Conservation (phyloP, 768 basidiomycete genomes). For the Tremella mesenterica region DNA sequence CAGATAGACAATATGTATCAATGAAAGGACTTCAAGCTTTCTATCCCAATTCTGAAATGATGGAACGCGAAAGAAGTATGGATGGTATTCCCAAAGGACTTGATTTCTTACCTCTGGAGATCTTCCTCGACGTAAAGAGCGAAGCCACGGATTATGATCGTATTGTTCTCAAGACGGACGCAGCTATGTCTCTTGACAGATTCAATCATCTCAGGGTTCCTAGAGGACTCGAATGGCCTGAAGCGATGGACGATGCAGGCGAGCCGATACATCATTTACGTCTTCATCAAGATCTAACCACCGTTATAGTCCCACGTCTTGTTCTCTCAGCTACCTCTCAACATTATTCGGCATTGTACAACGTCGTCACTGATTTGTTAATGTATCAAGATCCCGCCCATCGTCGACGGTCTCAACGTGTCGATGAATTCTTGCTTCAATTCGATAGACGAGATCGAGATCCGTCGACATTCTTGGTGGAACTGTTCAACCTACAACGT, state of each 20-base stretch:
- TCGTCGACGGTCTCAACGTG: slow-evolving; percentile 63
- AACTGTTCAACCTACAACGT: slow-evolving; percentile 53
- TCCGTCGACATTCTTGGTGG: slow-evolving; percentile 20
- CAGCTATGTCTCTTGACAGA: slow-evolving; percentile 79
- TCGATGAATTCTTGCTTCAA: slow-evolving; percentile 73
- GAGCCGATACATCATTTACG: slow-evolving; percentile 51
- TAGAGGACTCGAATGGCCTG: slow-evolving; percentile 46
- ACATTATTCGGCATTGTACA: slow-evolving; percentile 76
- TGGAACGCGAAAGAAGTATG: slow-evolving; percentile 12
- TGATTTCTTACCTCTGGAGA: slow-evolving; percentile 71
- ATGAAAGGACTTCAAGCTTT: slow-evolving; percentile 80
- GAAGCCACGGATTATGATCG: slow-evolving; percentile 78
- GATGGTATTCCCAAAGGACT: slow-evolving; percentile 8
- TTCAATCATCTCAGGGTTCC: slow-evolving; percentile 80
- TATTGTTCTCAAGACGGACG: slow-evolving; percentile 79
- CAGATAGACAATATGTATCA: slow-evolving; percentile 61
- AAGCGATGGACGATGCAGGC: slow-evolving; percentile 20
- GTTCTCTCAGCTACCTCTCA: slow-evolving; percentile 73
- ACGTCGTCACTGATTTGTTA: slow-evolving; percentile 74
- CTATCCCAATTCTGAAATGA: slow-evolving; percentile 51
- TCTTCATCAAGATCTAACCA: slow-evolving; percentile 70
- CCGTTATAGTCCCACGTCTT: slow-evolving; percentile 73
- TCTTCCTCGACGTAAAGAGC: slow-evolving; percentile 72
- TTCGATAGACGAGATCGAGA: slow-evolving; percentile 54
- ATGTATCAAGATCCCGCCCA: slow-evolving; percentile 84